Base-by-base conservation (phyloP, 257 asterid species). In the Lycium barbarum region DNA sequence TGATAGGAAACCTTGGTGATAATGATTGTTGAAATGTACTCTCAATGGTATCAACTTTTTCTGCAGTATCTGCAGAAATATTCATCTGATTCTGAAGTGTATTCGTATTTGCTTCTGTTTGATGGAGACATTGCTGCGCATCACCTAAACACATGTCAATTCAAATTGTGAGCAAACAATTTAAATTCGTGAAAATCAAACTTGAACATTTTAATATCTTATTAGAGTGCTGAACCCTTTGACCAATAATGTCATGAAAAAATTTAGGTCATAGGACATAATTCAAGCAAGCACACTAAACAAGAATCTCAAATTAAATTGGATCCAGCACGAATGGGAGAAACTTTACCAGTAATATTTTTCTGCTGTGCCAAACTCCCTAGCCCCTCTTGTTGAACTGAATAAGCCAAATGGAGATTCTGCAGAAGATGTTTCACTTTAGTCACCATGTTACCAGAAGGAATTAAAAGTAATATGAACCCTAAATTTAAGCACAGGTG, bases 321-420 rank as follows among this genome's bases (percentile, higher is more conserved):
- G 33, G 40, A 8, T 38, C 40, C 73, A 80, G 38, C 67, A 80
- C 55, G 8, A 33, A 18, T 26, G 33, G 70, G 54, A 57, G 57
- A 91, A 84, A 17, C 53, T 54, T 84, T 87, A 92, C 97, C 93
- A 14, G 82, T 61, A 26, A 72, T 83, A 66, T 83, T 81, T 89
- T 85, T 84, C 53, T 83, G 84, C 81, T 33, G 66, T 45, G 86
- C 43, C 63, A 87, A 54, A 71, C 78, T 67, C 84, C 66, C 87
- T 36, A 63, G 33, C 84, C 78, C 86, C 85, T 71, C 84, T 63
- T 74, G 85, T 67, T 71, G 88, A 73, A 17, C 83, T 54, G 51
- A 62, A 86, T 82, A 57, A 76, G 83, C 76, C 84, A 51, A 84
- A 83, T 80, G 81, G 68, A 36, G 83, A 63, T 74, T 22, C 87